Conservation (phyloP, 2,329 filamentous ascomycete species). For the Aspergillus ustus region DNA sequence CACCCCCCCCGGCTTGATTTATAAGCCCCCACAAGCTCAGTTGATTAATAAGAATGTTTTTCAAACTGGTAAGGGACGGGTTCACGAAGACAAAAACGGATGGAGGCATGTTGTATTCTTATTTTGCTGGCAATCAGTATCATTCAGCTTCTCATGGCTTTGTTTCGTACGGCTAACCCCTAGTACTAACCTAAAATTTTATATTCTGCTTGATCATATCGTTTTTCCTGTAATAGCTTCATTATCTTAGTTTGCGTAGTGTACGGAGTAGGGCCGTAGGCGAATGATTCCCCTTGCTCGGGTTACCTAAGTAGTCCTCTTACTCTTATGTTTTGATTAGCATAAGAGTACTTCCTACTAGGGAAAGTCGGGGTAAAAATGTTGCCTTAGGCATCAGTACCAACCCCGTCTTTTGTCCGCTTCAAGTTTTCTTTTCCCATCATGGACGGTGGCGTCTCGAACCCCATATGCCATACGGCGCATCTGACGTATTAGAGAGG, state of each 20-base stretch:
- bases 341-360: no score
- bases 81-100: neutral
- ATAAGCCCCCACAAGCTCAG: neutral
- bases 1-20: constrained; percentile 59
- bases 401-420: neutral
- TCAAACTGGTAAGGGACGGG: constrained; percentile 7
- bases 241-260: neutral
- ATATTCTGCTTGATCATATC: neutral
- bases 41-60: neutral
- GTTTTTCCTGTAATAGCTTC: neutral
- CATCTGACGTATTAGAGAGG: neutral
- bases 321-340: no score
- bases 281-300: no score
- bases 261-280: neutral
- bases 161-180: constrained; percentile 1
- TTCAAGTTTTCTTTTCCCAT: neutral
- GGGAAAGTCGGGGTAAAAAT: neutral
- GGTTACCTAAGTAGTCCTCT: no score
- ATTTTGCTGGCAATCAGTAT: neutral
- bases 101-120: neutral
- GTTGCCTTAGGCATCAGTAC: neutral
- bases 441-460: neutral
- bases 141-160: neutral
- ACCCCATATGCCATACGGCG: no score
- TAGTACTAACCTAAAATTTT: constrained; percentile 7